A percentile compares a stretch with the other conserved stretches of the same genome.
These are phyloP conservation scores for Aspergillus vadensis DNA, from an alignment of 2,329 filamentous ascomycete genomes.

Conservation along the genomic window DNA sequence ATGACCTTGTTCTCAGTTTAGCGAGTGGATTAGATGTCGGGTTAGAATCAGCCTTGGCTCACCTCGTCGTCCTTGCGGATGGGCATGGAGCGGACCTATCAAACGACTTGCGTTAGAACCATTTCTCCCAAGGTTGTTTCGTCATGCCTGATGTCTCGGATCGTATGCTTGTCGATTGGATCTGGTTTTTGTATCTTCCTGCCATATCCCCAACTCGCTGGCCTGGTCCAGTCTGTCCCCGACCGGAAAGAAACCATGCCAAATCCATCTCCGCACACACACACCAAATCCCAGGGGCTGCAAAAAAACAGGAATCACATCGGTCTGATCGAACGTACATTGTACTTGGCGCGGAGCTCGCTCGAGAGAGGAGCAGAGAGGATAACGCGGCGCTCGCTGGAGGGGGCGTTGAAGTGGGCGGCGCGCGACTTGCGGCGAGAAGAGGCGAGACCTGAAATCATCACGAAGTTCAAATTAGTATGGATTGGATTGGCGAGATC, in stretches of 20 bases:
- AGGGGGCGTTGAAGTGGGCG: constrained; percentile 91
- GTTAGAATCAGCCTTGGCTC: background rate
- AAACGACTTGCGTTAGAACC: constrained; percentile 11
- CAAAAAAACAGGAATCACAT: background rate
- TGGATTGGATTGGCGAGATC: background rate
- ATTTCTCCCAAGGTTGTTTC: background rate
- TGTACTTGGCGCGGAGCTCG: constrained; percentile 99
- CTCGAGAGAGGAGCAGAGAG: constrained; percentile 96
- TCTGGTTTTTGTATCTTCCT: background rate
- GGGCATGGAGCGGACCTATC: constrained; percentile 87
- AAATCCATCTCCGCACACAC: background rate
- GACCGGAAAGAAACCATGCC: background rate
- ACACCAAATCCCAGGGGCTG: background rate
- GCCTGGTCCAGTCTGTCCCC: too few species aligned
- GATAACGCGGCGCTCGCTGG: constrained; percentile 89
- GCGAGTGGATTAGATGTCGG: background rate
- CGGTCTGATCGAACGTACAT: constrained; percentile 62
- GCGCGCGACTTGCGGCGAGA: constrained; percentile 99
- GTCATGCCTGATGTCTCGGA: background rate
- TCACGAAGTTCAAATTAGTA: constrained; percentile 5
- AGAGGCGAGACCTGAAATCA: constrained; percentile 53
- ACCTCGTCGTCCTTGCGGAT: constrained; percentile 93
- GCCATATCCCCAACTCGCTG: background rate
- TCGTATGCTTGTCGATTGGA: too few species aligned
- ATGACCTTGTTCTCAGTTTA: constrained; percentile 54